Percentiles rank a stretch among this genome's conserved stretches.
Conservation (phyloP, 805 yeast genomes). For the Spencermartinsiella europaea region DNA sequence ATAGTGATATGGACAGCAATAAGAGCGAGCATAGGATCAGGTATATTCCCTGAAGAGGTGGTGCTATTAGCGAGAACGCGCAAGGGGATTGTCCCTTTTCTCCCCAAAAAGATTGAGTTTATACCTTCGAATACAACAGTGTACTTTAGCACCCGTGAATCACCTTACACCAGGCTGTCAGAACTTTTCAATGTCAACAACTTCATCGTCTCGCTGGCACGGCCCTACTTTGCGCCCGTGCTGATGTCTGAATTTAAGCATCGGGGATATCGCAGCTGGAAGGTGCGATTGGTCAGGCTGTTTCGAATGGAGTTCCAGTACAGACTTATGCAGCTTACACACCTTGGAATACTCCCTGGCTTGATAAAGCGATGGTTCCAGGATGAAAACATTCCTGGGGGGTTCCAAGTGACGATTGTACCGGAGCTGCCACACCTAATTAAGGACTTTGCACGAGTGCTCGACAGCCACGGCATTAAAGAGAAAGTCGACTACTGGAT, state of each 20-base stretch:
- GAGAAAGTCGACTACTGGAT: conserved; percentile 87
- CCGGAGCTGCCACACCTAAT: conserved; percentile 75
- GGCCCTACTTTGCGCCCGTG: conserved; percentile 91
- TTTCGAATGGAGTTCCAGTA: conserved; percentile 77
- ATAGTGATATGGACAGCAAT: conserved; percentile 88
- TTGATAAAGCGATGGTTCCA: conserved; percentile 69
- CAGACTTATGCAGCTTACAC: conserved; percentile 72
- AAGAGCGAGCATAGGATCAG: conserved; percentile 61
- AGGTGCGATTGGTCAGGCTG: conserved; percentile 46
- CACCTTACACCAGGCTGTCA: conserved; percentile 82
- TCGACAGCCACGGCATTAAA: conserved; percentile 65
- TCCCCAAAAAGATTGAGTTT: conserved; percentile 29
- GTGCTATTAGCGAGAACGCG: conserved; percentile 53
- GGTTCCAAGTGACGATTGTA: conserved; percentile 83
- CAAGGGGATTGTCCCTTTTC: conserved; percentile 37
- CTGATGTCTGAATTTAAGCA: conserved; percentile 79
- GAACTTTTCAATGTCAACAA: conserved; percentile 94
- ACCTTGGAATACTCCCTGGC: conserved; percentile 67
- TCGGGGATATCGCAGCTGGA: conserved; percentile 37
- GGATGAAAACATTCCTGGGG: conserved; percentile 81
- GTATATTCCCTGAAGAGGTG: conserved; percentile 57
- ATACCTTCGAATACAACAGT: conserved; percentile 40
- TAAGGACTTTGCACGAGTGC: conserved; percentile 64
- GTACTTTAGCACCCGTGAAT: conserved; percentile 39
- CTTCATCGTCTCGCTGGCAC: conserved; percentile 82